A percentile compares a stretch with the other conserved stretches of the same genome.
Conservation (phyloP, 108 stramenopile genomes). For the Nitzschia sp. region DNA sequence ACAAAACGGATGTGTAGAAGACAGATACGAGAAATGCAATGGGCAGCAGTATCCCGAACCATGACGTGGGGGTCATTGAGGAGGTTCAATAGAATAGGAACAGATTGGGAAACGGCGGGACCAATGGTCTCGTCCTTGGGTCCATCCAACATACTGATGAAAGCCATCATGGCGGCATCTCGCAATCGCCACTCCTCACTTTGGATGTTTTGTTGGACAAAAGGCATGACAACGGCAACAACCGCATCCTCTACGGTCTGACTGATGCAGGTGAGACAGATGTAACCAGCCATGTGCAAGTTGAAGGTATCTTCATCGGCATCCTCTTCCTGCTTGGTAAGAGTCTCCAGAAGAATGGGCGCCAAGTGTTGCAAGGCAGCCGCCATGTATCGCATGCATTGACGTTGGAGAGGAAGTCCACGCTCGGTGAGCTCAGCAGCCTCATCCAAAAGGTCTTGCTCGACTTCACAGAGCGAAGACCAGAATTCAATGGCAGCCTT, state of each 20-base stretch:
- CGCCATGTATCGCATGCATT: slow-evolving; percentile 75
- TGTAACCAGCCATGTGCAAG: slow-evolving; percentile 85
- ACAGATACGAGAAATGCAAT: slow-evolving; percentile 90
- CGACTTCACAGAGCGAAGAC: slow-evolving; percentile 88
- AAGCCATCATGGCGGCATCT: slow-evolving; percentile 94
- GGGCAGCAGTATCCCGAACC: slow-evolving; percentile 90
- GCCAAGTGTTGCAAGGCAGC: slow-evolving; percentile 74
- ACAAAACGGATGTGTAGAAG: slow-evolving; percentile 81
- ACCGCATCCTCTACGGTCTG: slow-evolving; percentile 82
- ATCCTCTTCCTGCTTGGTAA: slow-evolving; percentile 93
- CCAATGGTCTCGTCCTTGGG: slow-evolving; percentile 76
- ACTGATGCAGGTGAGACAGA: slow-evolving; percentile 79
- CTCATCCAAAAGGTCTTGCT: slow-evolving; percentile 82
- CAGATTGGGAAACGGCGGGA: slow-evolving; percentile 74
- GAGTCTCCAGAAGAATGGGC: slow-evolving; percentile 79
- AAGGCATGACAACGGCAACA: slow-evolving; percentile 82
- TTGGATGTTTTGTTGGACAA: slow-evolving; percentile 84
- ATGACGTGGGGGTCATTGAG: slow-evolving; percentile 75
- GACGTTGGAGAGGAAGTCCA: slow-evolving; percentile 42
- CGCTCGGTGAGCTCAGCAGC: slow-evolving; percentile 47
- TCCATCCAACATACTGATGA: slow-evolving; percentile 88
- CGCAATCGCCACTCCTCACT: slow-evolving; percentile 87
- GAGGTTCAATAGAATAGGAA: slow-evolving; percentile 77
- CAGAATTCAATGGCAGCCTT: slow-evolving; percentile 94
- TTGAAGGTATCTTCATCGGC: slow-evolving; percentile 80